phyloP scores from a whole-genome alignment of 2,329 filamentous ascomycete species.

The Aspergillus pseudotamarii region DNA sequence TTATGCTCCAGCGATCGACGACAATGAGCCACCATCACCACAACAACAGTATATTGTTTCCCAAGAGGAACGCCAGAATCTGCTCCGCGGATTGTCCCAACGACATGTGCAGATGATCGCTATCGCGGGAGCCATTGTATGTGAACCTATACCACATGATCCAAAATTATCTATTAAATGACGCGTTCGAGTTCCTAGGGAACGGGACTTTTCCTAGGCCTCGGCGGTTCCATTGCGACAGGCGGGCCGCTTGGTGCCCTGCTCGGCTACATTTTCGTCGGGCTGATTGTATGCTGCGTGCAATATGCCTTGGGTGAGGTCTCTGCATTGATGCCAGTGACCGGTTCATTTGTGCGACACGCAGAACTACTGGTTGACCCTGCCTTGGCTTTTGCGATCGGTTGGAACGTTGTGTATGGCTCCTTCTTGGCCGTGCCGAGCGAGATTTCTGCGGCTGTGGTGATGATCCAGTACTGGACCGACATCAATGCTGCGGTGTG shows the following conservation, averaged over 20 bases:
- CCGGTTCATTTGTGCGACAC: conserved; percentile 54
- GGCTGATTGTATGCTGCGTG: conserved; percentile 53
- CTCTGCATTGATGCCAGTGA: conserved; percentile 54
- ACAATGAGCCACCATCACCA: not conserved
- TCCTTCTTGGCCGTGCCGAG: conserved; percentile 58
- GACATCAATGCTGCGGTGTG: conserved; percentile 37
- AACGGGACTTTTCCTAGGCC: conserved; percentile 56
- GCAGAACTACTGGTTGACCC: conserved; percentile 56
- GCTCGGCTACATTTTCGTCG: conserved; percentile 54
- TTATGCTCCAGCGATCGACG: no score
- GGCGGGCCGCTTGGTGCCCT: conserved; percentile 56
- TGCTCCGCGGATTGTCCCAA: conserved; percentile 49
- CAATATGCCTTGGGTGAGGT: conserved; percentile 57
- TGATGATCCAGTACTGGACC: conserved; percentile 65
- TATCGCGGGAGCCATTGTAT: conserved; percentile 48
- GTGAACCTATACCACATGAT: conserved; percentile 5
- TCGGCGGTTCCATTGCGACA: conserved; percentile 53
- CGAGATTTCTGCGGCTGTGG: conserved; percentile 65
- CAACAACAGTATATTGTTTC: conserved; percentile 24
- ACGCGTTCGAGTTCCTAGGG: conserved; percentile 23
- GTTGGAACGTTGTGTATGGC: conserved; percentile 55
- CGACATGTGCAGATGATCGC: conserved; percentile 50
- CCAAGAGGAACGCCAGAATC: conserved; percentile 51
- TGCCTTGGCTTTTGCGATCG: conserved; percentile 51
- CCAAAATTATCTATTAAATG: not conserved